phyloP scores from a whole-genome alignment of 2,329 filamentous ascomycete species.

The Sarocladium oryzae region DNA sequence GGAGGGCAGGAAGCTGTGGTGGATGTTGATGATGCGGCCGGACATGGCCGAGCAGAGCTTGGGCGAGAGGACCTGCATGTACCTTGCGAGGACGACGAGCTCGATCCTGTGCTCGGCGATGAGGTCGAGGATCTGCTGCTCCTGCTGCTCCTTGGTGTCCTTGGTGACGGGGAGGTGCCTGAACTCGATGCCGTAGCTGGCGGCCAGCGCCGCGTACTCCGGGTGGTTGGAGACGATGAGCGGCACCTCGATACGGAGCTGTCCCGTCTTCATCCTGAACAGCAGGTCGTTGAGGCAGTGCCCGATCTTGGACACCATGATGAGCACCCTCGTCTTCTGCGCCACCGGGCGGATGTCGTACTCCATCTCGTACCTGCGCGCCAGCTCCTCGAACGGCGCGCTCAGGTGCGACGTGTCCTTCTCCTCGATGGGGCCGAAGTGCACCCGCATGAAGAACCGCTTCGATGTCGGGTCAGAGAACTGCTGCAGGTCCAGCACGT shows the following conservation, averaged over 20 bases:
- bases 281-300: slow-evolving; percentile 81
- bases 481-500: slow-evolving; percentile 79
- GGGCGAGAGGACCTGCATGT: slow-evolving; percentile 81
- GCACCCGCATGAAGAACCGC: slow-evolving; percentile 84
- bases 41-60: slow-evolving; percentile 71
- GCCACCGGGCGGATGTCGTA: slow-evolving; percentile 64
- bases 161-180: slow-evolving; percentile 73
- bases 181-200: slow-evolving; percentile 71
- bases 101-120: slow-evolving; percentile 65
- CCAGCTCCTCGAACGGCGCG: slow-evolving; percentile 53
- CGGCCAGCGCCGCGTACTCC: slow-evolving; percentile 62
- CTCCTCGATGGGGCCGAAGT: slow-evolving; percentile 54
- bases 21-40: slow-evolving; percentile 86
- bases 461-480: slow-evolving; percentile 69
- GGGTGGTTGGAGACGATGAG: slow-evolving; percentile 78
- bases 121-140: slow-evolving; percentile 63
- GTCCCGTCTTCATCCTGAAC: slow-evolving; percentile 68
- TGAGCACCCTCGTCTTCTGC: slow-evolving; percentile 68
- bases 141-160: slow-evolving; percentile 71
- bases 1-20: slow-evolving; percentile 77
- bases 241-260: slow-evolving; percentile 64
- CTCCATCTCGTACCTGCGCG: slow-evolving; percentile 58
- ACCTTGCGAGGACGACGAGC: slow-evolving; percentile 73
- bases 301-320: slow-evolving; percentile 87
- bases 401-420: slow-evolving; percentile 43